These are phyloP conservation scores for Alnus rubra DNA, from an alignment of 306 rosid genomes.

Conservation along the genomic window DNA sequence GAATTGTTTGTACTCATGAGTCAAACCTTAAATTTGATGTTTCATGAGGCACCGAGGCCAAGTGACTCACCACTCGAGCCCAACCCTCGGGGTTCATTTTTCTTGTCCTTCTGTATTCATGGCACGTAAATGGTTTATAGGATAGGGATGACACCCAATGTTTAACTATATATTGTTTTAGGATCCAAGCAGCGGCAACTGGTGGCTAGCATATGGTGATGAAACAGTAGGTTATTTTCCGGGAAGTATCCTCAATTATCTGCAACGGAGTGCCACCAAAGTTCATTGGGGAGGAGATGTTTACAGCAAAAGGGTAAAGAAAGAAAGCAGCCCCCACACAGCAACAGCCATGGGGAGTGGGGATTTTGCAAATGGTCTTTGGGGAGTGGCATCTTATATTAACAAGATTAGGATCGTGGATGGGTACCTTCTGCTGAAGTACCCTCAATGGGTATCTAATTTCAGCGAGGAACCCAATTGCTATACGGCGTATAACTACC, in stretches of 20 bases:
- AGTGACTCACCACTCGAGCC: too few relatives aligned
- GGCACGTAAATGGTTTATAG: too few relatives aligned
- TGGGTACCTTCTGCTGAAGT: conserved; percentile 38
- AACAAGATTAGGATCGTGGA: conserved; percentile 39
- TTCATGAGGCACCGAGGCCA: too few relatives aligned
- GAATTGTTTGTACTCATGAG: too few relatives aligned
- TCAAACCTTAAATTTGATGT: too few relatives aligned
- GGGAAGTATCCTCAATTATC: neutral
- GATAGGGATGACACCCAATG: neutral
- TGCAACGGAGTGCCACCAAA: conserved; percentile 34
- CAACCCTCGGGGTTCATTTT: too few relatives aligned
- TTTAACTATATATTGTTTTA: neutral
- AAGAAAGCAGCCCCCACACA: conserved; percentile 44
- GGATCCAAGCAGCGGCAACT: conserved; percentile 42
- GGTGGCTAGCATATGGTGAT: conserved; percentile 51
- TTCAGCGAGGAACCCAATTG: conserved; percentile 42
- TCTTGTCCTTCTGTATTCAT: too few relatives aligned
- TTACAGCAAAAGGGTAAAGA: conserved; percentile 37
- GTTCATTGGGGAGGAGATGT: conserved; percentile 83
- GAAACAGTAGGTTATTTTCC: conserved; percentile 61
- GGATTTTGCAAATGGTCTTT: conserved; percentile 9
- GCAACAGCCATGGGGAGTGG: conserved; percentile 75
- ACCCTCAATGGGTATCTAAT: conserved; percentile 33
- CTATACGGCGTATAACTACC: conserved; percentile 32
- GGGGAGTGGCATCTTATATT: conserved; percentile 38